Evolutionary conservation across 495 filamentous ascomycete genomes (phyloP), one percentile per base, ranked within the genome.

Genomic region (Penicillium antarcticum): DNA sequence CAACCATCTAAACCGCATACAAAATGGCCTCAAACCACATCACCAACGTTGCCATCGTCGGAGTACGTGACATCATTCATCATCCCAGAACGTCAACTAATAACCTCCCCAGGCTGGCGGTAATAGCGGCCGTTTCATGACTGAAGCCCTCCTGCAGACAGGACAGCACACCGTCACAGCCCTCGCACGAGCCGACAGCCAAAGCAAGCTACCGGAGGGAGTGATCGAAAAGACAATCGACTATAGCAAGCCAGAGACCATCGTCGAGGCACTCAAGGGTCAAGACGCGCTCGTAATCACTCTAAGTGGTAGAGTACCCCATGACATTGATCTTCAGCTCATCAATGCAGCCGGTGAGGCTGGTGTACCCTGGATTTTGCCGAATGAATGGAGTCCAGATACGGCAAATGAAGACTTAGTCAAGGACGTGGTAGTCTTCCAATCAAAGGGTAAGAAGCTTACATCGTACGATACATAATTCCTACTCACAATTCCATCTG

Each of bases 251-350:
- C 60, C 58, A 3, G 52, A 59, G 10, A 64, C 72, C 33, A 55
- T 84, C 21, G 69, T 78, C 6, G 56, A 56, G 4, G 78, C 76
- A 1, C 73, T 84, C 8, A 58, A 61, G 51, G 77, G 71, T 53
- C 77, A 81, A 48, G 72, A 85, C 19, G 74, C 70, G 32, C 69
- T 88, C n/a, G 67, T 88, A 57, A 85, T 87, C 59, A 83, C 80
- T 5, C 57, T 87, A 50, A 41, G 47, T n/a, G 63, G 68, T 5
- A 51, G 16, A 1, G 73, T 74, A 0, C 66, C 77, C 0, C 56
- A 53, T 4, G 71, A 74, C 1, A 69, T 63, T 1, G 74, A 84
- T 13, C 42, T 44, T 24, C 68, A 73, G 39, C 70, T 88, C 45
- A 63, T 86, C 52, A 55, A 73, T 3, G 85, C 85, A 0, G 87